A percentile compares a stretch with the other conserved stretches of the same genome.
Conservation (phyloP, 2,329 filamentous ascomycete genomes). For the Akanthomyces dipterigenus region DNA sequence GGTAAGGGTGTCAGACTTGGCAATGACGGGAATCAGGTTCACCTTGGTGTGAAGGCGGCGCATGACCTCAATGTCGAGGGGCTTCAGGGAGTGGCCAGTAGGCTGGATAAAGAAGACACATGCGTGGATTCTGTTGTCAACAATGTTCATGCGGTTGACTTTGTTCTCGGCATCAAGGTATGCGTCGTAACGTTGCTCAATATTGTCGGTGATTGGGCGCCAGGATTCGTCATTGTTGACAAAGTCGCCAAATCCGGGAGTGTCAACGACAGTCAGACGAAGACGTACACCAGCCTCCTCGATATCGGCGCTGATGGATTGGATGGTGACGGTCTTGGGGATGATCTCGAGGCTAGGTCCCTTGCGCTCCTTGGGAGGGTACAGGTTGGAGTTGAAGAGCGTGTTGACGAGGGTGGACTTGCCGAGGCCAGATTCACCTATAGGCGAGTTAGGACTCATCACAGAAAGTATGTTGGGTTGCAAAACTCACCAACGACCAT, state of each 20-base stretch:
- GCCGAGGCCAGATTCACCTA: conserved; percentile 97
- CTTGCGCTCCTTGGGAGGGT: conserved; percentile 98
- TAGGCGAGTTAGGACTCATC: conserved; percentile 3
- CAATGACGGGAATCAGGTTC: conserved; percentile 98
- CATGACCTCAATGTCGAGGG: conserved; percentile 98
- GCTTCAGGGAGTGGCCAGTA: conserved; percentile 96
- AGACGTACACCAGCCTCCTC: conserved; percentile 98
- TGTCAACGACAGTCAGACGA: conserved; percentile 93
- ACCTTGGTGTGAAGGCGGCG: conserved; percentile 99
- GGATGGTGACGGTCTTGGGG: conserved; percentile 93
- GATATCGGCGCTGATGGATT: conserved; percentile 93
- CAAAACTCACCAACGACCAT: conserved; percentile 90
- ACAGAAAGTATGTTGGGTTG: not conserved
- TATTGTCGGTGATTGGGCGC: conserved; percentile 98
- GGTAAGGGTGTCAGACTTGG: conserved; percentile 95
- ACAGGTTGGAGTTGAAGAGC: conserved; percentile 97
- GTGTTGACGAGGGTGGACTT: conserved; percentile 99
- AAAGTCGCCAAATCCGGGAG: conserved; percentile 96
- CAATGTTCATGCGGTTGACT: conserved; percentile 99
- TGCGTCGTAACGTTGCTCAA: conserved; percentile 96
- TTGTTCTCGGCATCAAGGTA: conserved; percentile 99
- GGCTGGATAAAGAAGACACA: conserved; percentile 99
- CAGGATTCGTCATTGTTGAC: conserved; percentile 99
- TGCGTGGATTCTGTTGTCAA: conserved; percentile 97
- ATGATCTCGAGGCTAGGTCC: conserved; percentile 95